Evolutionary conservation across 2,329 filamentous ascomycete species (phyloP), one percentile per base, ranked within the genome.

Genomic region (Alternaria brassicicola): DNA sequence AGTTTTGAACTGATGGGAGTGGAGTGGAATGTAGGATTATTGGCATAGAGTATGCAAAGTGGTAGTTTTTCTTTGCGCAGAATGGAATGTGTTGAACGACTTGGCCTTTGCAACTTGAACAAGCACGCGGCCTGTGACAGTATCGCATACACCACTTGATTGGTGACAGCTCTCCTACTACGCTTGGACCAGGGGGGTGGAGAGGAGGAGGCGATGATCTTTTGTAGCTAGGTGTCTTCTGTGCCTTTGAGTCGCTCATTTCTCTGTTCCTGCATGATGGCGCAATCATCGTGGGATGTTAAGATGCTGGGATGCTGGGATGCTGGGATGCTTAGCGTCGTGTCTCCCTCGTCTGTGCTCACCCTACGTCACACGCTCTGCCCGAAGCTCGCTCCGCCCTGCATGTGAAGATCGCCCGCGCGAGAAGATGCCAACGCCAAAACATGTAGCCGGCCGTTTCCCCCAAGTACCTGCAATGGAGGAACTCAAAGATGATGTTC

Each of bases 321-420:
- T 36, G n/a, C 35, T 46, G 43, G 50, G 57, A 63, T 65, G 55
- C 59, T 68, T 72, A 68, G 71, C 65, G 60, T 61, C 59, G 58
- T 63, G 61, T 33, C 38, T 13, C 4, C 12, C 59, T 48, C 48
- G 63, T 61, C 64, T 52, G 61, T 71, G 70, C 61, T 50, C 55
- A 42, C 56, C 45, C 71, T 69, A 73, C 70, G 71, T 73, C 70
- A 75, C 72, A 56, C 47, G 35, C 25, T 39, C 42, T 30, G 25
- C 38, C 12, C 43, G 3, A 23, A 47, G 19, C 30, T 38, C 36
- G 35, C 35, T 38, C 17, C 28, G 31, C 6, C 21, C 23, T 36
- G 61, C 71, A 75, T 70, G 66, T 73, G 67, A 72, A 68, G 57
- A 61, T 65, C 52, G 43, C 53, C 61, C 61, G 35, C 43, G 47